Percentiles rank a stretch among this genome's conserved stretches.
Evolutionary conservation across 108 stramenopile genomes (phyloP).

Genomic region (Nitzschia palea): DNA sequence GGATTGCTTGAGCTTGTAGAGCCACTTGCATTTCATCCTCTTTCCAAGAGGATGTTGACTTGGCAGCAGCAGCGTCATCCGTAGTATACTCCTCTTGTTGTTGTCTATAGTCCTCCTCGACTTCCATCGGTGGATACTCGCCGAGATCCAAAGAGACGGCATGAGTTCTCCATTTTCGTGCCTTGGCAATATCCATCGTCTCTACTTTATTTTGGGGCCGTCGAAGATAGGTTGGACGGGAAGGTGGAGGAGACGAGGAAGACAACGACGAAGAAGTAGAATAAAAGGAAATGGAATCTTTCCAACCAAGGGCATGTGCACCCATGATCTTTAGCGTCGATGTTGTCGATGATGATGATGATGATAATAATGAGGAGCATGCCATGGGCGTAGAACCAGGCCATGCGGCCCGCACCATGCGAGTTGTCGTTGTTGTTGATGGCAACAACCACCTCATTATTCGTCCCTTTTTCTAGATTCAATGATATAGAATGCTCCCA

Average conservation of each 20-base stretch:
- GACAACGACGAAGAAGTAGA: neutral
- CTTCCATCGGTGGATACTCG: constrained; percentile 36
- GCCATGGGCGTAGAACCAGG: neutral
- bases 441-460: neutral
- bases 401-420: neutral
- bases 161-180: constrained; percentile 56
- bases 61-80: constrained; percentile 29
- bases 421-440: neutral
- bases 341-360: neutral
- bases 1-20: constrained; percentile 48
- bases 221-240: constrained; percentile 2
- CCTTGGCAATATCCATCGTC: neutral
- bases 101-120: constrained; percentile 20
- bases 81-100: constrained; percentile 24
- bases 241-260: neutral
- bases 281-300: neutral
- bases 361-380: neutral
- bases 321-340: too few relatives aligned
- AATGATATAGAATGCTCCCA: too few relatives aligned
- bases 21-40: constrained; percentile 43
- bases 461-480: neutral
- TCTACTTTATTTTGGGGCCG: constrained; percentile 16
- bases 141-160: constrained; percentile 55
- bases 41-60: constrained; percentile 11
- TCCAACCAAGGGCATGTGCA: too few relatives aligned